phyloP scores from a whole-genome alignment of 495 filamentous ascomycete species.

The Neurospora intermedia region DNA sequence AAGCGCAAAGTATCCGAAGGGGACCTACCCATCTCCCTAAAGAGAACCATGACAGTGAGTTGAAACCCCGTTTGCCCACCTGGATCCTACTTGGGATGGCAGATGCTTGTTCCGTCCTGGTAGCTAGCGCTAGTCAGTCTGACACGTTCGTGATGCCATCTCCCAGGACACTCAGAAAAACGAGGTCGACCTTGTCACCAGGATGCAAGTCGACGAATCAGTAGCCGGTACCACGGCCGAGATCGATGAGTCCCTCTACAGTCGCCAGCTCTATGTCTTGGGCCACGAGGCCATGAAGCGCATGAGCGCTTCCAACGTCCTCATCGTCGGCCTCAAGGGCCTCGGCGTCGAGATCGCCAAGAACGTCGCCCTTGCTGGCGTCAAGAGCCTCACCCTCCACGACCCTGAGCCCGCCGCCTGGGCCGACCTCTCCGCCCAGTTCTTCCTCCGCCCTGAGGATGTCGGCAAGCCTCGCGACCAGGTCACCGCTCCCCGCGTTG shows the following conservation, averaged over 20 bases:
- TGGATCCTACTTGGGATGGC: background rate
- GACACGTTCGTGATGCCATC: background rate
- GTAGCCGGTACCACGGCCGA: slow-evolving; percentile 40
- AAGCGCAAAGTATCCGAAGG: slow-evolving; percentile 79
- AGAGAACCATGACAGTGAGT: slow-evolving; percentile 80
- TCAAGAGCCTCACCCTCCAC: slow-evolving; percentile 70
- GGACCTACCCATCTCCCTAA: slow-evolving; percentile 59
- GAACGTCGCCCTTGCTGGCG: slow-evolving; percentile 95
- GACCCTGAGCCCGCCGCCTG: slow-evolving; percentile 73
- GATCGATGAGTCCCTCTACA: slow-evolving; percentile 97
- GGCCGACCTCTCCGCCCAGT: slow-evolving; percentile 87
- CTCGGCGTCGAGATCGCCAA: slow-evolving; percentile 98
- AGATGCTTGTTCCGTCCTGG: background rate
- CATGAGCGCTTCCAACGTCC: slow-evolving; percentile 92
- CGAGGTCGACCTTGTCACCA: slow-evolving; percentile 54
- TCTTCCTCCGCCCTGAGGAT: slow-evolving; percentile 83
- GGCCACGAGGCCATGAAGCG: slow-evolving; percentile 99
- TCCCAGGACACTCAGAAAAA: slow-evolving; percentile 31
- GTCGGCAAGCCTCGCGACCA: slow-evolving; percentile 85
- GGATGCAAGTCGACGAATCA: slow-evolving; percentile 74
- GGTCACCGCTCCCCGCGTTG: slow-evolving; percentile 77
- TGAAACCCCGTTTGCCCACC: background rate
- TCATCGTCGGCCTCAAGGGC: slow-evolving; percentile 84
- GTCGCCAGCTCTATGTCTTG: slow-evolving; percentile 93
- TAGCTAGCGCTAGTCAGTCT: background rate